phyloP scores from a whole-genome alignment of 768 basidiomycete species.

The Pleurotus salmoneostramineus region DNA sequence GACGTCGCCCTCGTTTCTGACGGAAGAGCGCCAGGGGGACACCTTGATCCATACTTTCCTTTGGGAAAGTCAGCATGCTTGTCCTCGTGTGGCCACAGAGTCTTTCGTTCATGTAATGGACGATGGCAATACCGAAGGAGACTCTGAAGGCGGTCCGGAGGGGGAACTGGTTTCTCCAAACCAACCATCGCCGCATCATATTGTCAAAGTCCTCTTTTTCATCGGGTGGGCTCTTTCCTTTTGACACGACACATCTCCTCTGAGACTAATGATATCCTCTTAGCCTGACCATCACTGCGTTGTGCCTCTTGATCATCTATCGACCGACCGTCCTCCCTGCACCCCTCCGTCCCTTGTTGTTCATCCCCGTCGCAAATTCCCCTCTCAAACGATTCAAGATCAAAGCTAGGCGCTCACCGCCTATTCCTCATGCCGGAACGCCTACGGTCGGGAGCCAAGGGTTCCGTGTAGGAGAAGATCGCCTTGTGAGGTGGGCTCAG shows the following conservation, averaged over 20 bases:
- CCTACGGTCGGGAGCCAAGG: not conserved
- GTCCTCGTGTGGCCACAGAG: not conserved
- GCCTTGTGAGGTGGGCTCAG: slow-evolving; percentile 5
- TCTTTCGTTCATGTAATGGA: not conserved
- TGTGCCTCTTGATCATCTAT: not conserved
- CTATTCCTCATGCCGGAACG: not conserved
- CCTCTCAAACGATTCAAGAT: not conserved
- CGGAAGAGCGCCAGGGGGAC: slow-evolving; percentile 1
- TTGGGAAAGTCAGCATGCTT: slow-evolving; percentile 4
- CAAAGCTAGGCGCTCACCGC: not conserved
- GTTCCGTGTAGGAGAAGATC: slow-evolving; percentile 5
- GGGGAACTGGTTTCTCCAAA: slow-evolving; percentile 1
- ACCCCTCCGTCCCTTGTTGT: not conserved
- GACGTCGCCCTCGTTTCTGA: not conserved
- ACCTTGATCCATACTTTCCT: not conserved
- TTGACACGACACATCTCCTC: too few relatives aligned
- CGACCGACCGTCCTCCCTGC: not conserved
- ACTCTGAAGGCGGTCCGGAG: not conserved
- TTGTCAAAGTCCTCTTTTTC: not conserved
- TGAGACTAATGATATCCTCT: not conserved
- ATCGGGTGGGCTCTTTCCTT: not conserved
- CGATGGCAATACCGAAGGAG: not conserved
- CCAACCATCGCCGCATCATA: not conserved
- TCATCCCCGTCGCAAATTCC: not conserved
- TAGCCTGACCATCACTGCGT: not conserved